These are phyloP conservation scores for Stephania cephalantha DNA, from an alignment of 164 flowering plant species.

Conservation along the genomic window DNA sequence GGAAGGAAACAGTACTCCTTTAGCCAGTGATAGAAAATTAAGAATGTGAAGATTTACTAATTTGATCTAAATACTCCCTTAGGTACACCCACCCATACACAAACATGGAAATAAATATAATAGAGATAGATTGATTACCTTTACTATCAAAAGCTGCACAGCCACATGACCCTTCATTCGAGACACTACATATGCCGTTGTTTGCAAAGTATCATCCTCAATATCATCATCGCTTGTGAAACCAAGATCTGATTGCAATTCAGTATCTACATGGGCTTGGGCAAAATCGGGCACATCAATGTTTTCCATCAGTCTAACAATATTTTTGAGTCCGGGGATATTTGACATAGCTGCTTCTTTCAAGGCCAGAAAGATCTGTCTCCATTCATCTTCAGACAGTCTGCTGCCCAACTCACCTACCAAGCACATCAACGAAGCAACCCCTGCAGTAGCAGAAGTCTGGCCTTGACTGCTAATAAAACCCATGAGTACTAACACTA, in stretches of 20 bases:
- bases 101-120: not conserved
- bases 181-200: conserved; percentile 65
- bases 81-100: no score
- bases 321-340: conserved; percentile 52
- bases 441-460: conserved; percentile 69
- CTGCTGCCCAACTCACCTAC: conserved; percentile 50
- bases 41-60: not conserved
- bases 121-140: conserved; percentile 43
- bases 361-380: conserved; percentile 48
- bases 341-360: conserved; percentile 62
- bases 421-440: conserved; percentile 64
- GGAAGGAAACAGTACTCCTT: no score
- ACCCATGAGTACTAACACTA: conserved; percentile 56
- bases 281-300: conserved; percentile 47
- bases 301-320: conserved; percentile 57
- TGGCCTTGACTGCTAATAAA: conserved; percentile 54
- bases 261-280: conserved; percentile 37
- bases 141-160: conserved; percentile 62
- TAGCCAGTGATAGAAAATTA: not conserved
- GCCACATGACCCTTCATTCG: conserved; percentile 78
- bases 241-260: conserved; percentile 46
- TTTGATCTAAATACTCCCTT: not conserved
- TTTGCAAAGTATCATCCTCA: conserved; percentile 79
- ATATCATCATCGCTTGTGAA: conserved; percentile 37
- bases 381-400: conserved; percentile 81